Conservation (phyloP, 345 rosid species). For the Noccaea bulbosa region DNA sequence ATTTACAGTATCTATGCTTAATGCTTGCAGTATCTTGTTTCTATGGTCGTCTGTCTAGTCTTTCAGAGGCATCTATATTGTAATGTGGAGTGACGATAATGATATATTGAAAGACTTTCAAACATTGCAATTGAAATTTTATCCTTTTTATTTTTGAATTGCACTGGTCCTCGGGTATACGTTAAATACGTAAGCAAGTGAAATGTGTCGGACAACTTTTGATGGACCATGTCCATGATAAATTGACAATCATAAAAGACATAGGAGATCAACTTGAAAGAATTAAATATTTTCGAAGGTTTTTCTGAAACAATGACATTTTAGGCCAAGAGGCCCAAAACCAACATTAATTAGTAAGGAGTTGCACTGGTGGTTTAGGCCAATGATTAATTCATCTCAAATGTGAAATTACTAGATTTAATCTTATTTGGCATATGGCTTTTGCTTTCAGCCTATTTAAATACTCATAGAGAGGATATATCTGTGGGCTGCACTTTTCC, state of each 20-base stretch:
- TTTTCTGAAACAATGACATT: too few species aligned
- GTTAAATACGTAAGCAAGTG: constrained; percentile 32
- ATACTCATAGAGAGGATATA: too few species aligned
- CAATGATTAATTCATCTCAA: too few species aligned
- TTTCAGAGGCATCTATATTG: constrained; percentile 32
- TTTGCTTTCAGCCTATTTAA: too few species aligned
- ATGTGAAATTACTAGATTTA: too few species aligned
- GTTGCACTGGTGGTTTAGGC: too few species aligned
- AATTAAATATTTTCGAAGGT: too few species aligned
- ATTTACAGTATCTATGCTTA: background rate
- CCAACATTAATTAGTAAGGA: too few species aligned
- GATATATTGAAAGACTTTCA: constrained; percentile 32
- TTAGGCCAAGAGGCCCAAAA: too few species aligned
- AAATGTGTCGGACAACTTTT: constrained; percentile 31
- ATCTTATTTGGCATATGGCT: too few species aligned
- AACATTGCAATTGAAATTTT: background rate
- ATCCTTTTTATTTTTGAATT: background rate
- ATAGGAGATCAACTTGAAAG: background rate
- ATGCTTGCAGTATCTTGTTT: constrained; percentile 4
- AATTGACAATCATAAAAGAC: background rate
- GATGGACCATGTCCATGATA: constrained; percentile 4
- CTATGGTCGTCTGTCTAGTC: constrained; percentile 9
- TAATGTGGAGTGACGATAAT: constrained; percentile 32
- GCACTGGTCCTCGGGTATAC: constrained; percentile 15
- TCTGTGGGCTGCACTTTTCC: too few species aligned